Percentiles rank a stretch among this genome's conserved stretches.
Conservation (phyloP, 1,139 yeast genomes). For the Suhomyces taliae region DNA sequence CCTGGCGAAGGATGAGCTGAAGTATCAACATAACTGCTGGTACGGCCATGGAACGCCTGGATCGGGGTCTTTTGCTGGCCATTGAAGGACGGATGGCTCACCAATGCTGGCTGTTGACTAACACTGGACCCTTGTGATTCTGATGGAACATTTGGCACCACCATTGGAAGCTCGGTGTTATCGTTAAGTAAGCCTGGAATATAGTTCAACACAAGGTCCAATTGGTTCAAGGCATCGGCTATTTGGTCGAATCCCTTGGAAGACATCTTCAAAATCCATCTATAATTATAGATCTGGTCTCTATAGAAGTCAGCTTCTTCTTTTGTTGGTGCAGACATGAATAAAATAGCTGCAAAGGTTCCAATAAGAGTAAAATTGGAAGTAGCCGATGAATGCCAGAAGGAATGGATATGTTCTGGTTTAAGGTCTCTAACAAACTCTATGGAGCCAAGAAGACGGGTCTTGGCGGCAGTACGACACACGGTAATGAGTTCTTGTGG, state of each 20-base stretch:
- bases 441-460: constrained; percentile 76
- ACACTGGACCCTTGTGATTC: not conserved
- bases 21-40: constrained; percentile 6
- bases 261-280: constrained; percentile 71
- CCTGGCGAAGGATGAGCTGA: constrained; percentile 28
- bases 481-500: constrained; percentile 60
- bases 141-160: constrained; percentile 36
- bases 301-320: constrained; percentile 66
- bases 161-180: constrained; percentile 39
- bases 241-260: constrained; percentile 77
- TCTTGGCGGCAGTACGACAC: constrained; percentile 81
- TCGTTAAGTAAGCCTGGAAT: constrained; percentile 66
- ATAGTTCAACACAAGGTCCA: constrained; percentile 64
- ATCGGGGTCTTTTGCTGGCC: constrained; percentile 1
- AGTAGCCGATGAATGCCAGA: constrained; percentile 84
- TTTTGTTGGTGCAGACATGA: constrained; percentile 55
- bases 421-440: constrained; percentile 75
- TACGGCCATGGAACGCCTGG: constrained; percentile 8
- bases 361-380: constrained; percentile 80
- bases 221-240: constrained; percentile 62
- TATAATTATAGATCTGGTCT: constrained; percentile 69
- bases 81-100: not conserved
- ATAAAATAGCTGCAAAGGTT: constrained; percentile 78
- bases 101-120: not conserved
- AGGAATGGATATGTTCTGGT: constrained; percentile 80